Evolutionary conservation across 768 basidiomycete species (phyloP), one percentile per base, ranked within the genome.

Genomic region (Termitomyces sp.): DNA sequence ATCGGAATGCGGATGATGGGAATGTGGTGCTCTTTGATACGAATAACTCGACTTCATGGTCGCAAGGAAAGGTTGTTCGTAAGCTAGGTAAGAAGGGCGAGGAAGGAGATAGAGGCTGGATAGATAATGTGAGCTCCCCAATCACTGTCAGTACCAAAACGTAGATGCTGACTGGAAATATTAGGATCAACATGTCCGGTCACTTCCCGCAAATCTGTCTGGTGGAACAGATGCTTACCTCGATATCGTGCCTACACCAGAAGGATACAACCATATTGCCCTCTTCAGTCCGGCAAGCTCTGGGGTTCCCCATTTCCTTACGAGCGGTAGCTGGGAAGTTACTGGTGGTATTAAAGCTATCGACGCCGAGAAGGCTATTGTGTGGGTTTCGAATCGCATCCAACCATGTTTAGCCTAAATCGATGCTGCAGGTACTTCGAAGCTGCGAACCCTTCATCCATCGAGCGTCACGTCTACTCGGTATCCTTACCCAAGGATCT

Each of bases 41-140:
- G 55, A 64, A 65, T 53, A 64, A 62, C 21, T 61, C 61, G 23
- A 66, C 65, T 47, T 59, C 64, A 1, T 71, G 71, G 44, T 70
- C 71, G 11, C 64, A 63, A 32, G 84, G 86, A 7, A 66, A 62
- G 45, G 83, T 92, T 14, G 89, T 93, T 8, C 76, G 96, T 56
- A 86, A 77, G 58, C 76, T 96, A 10, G 96, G 94, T 4, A 80
- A 83, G 66, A 67, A 85, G 35, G 96, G 92, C 6, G 95, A 94
- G 64, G 80, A 96, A 65, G 88, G 85, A 0, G 96, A 97, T 65
- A 84, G 84, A 37, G 97, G 97, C 1, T 99, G 97, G 97, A 93
- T 98, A 59, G 91, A 98, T 50, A 74, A 82, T 58, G 94, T 92
- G 60, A 58, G 87, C 76, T 39, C 21, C 28, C 21, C 12, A 55